Percentiles rank a stretch among this genome's conserved stretches.
These are phyloP conservation scores for Aureobasidium leucospermi DNA, from an alignment of 2,329 filamentous ascomycete species.

Conservation along the genomic window DNA sequence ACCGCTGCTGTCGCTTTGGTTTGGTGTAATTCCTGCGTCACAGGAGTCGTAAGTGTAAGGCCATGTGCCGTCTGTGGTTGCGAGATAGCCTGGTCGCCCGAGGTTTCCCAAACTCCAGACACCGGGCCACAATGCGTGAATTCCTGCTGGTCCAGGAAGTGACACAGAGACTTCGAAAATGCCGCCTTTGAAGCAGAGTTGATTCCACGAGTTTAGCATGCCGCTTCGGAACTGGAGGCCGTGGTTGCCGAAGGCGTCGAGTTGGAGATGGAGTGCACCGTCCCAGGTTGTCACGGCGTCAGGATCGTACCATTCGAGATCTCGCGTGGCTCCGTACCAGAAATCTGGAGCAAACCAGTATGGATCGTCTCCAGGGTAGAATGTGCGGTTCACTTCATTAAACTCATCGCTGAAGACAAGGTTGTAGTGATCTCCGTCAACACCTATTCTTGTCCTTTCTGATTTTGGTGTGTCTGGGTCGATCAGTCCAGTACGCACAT, in stretches of 20 bases:
- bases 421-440: slow-evolving; percentile 39
- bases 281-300: slow-evolving; percentile 45
- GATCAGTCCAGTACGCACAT: slow-evolving; percentile 42
- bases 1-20: slow-evolving; percentile 39
- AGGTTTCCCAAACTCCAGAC: slow-evolving; percentile 50
- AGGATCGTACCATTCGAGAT: slow-evolving; percentile 46
- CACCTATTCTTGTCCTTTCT: slow-evolving; percentile 39
- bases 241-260: slow-evolving; percentile 42
- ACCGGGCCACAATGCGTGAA: slow-evolving; percentile 46
- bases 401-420: slow-evolving; percentile 53
- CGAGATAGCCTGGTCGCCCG: slow-evolving; percentile 44
- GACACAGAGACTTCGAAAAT: slow-evolving; percentile 47
- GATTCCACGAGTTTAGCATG: slow-evolving; percentile 49
- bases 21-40: slow-evolving; percentile 44
- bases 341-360: slow-evolving; percentile 47
- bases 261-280: slow-evolving; percentile 39
- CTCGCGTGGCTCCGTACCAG: slow-evolving; percentile 48
- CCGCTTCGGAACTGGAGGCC: slow-evolving; percentile 41
- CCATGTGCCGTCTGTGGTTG: slow-evolving; percentile 49
- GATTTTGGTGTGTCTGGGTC: slow-evolving; percentile 45
- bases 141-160: slow-evolving; percentile 43
- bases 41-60: slow-evolving; percentile 48
- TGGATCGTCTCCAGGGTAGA: slow-evolving; percentile 51
- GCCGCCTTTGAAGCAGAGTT: slow-evolving; percentile 49
- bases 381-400: slow-evolving; percentile 45